phyloP scores from a whole-genome alignment of 352 stramenopile species.

The Phytophthora hybrid region DNA sequence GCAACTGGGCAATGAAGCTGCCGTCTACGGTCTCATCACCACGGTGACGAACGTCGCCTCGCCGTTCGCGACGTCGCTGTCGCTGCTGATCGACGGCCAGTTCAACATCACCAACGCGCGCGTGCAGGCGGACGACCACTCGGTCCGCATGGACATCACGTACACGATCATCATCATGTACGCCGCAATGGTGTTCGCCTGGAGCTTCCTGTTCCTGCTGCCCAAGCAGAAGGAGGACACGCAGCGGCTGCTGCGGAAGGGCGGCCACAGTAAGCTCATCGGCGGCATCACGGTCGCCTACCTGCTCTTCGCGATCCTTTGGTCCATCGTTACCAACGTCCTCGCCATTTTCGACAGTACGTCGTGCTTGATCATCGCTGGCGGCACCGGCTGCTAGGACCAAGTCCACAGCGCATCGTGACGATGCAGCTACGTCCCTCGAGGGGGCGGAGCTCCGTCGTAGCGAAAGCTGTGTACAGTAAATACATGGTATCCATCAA shows the following conservation, averaged over 20 bases:
- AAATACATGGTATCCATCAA: neutral
- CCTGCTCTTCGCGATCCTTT: constrained; percentile 39
- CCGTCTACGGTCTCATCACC: constrained; percentile 48
- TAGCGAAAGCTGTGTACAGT: constrained; percentile 7
- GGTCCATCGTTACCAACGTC: constrained; percentile 50
- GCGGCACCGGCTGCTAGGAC: neutral
- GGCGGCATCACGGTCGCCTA: constrained; percentile 39
- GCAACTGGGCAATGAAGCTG: constrained; percentile 51
- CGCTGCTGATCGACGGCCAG: constrained; percentile 42
- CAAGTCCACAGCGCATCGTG: constrained; percentile 1
- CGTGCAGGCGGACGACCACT: constrained; percentile 42
- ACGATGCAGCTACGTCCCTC: constrained; percentile 12
- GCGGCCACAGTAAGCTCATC: constrained; percentile 41
- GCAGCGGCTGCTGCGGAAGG: constrained; percentile 40
- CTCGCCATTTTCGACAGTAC: constrained; percentile 41
- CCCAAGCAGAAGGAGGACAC: constrained; percentile 47
- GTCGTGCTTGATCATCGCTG: neutral
- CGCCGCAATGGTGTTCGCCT: constrained; percentile 37
- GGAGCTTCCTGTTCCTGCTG: constrained; percentile 46
- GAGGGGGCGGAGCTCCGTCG: constrained; percentile 7
- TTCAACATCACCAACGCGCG: constrained; percentile 47
- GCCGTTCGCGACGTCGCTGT: constrained; percentile 44
- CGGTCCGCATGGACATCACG: constrained; percentile 45
- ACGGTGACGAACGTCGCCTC: constrained; percentile 42
- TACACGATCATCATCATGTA: constrained; percentile 50